A percentile compares a stretch with the other conserved stretches of the same genome.
Conservation (phyloP, 139 green algal species). For the Ettlia oleoabundans region DNA sequence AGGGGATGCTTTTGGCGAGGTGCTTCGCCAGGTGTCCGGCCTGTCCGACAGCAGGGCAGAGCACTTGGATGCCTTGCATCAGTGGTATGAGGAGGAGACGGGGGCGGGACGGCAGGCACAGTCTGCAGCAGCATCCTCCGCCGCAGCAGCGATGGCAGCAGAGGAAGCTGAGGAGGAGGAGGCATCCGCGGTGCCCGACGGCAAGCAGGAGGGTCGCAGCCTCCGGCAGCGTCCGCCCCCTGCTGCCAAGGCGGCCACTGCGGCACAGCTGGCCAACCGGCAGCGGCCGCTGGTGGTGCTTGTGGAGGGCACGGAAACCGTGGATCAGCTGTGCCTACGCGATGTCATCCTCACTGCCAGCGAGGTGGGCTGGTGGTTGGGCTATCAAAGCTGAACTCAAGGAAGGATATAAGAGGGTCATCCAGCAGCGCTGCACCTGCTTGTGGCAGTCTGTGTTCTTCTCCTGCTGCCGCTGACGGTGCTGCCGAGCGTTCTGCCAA, state of each 20-base stretch:
- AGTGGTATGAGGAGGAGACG: conserved; percentile 10
- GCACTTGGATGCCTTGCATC: conserved; percentile 19
- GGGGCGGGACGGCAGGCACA: neutral
- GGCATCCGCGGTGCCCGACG: too few species aligned
- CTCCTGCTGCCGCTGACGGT: too few species aligned
- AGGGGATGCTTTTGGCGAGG: conserved; percentile 29
- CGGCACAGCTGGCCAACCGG: neutral
- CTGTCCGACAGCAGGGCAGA: conserved; percentile 33
- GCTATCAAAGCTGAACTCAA: neutral
- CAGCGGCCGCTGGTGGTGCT: conserved; percentile 57
- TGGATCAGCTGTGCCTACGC: conserved; percentile 37
- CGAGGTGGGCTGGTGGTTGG: conserved; percentile 30
- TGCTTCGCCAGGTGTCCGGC: conserved; percentile 52
- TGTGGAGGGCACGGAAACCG: conserved; percentile 53
- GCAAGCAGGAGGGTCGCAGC: neutral
- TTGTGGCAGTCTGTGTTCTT: too few species aligned
- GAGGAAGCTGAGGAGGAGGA: neutral
- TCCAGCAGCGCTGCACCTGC: too few species aligned
- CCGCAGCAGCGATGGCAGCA: neutral
- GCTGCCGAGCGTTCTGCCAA: too few species aligned
- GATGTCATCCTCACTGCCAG: conserved; percentile 50
- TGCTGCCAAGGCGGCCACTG: neutral
- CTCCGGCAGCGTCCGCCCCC: neutral
- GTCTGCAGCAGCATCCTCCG: neutral
- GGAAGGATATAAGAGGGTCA: too few species aligned